A percentile compares a stretch with the other conserved stretches of the same genome.
phyloP scores from a whole-genome alignment of 805 yeast genomes.

The Candida ascalaphidarum region DNA sequence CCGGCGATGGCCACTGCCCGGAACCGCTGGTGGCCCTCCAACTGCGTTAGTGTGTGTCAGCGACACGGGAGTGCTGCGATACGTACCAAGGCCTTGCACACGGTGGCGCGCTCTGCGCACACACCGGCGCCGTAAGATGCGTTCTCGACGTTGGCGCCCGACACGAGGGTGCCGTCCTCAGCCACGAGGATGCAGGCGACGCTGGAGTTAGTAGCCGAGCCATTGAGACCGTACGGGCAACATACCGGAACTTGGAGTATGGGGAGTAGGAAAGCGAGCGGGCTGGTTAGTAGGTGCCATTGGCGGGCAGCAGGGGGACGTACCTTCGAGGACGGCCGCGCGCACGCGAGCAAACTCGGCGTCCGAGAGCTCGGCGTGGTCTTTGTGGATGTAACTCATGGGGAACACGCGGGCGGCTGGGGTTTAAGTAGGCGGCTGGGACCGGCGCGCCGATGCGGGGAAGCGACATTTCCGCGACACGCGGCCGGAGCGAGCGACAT shows the following conservation, averaged over 20 bases:
- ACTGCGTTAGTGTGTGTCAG: slow-evolving; percentile 12
- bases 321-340: slow-evolving; percentile 17
- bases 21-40: slow-evolving; percentile 34
- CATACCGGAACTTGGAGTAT: slow-evolving; percentile 57
- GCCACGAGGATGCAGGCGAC: slow-evolving; percentile 78
- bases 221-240: slow-evolving; percentile 1
- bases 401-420: too few relatives aligned
- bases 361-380: slow-evolving; percentile 10
- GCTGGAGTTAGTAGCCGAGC: slow-evolving; percentile 15
- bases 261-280: slow-evolving; percentile 54
- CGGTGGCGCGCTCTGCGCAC: slow-evolving; percentile 33
- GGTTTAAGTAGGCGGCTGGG: too few relatives aligned
- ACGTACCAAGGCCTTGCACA: slow-evolving; percentile 26
- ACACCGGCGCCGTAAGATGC: slow-evolving; percentile 70
- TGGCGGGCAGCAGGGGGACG: slow-evolving; percentile 2
- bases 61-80: not conserved
- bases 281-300: slow-evolving; percentile 26
- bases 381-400: slow-evolving; percentile 2
- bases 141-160: slow-evolving; percentile 89
- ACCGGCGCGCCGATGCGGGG: too few relatives aligned
- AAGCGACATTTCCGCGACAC: too few relatives aligned
- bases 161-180: slow-evolving; percentile 34
- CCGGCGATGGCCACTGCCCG: slow-evolving; percentile 62
- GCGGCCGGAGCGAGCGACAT: too few relatives aligned
- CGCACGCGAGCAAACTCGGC: slow-evolving; percentile 16